Evolutionary conservation across 2,329 filamentous ascomycete genomes (phyloP), one percentile per base, ranked within the genome.

Genomic region (Parastagonospora nodorum): DNA sequence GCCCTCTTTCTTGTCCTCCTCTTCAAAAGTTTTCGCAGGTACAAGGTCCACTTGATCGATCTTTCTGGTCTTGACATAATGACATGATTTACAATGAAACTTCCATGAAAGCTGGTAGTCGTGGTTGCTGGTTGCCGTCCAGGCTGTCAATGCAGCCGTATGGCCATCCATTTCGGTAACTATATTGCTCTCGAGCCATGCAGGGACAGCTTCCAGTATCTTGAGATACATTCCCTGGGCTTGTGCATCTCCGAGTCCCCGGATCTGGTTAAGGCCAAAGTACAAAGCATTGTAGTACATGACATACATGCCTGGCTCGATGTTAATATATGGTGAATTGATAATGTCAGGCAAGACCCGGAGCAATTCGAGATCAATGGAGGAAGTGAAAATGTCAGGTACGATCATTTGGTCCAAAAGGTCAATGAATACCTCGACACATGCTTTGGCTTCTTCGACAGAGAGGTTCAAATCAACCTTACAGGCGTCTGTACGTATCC

Each of bases 61-160:
- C 7, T 57, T 57, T 12, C 41, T 55, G 14, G 44, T 43, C 33
- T 62, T 67, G 3, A 68, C 15, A 24, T 51, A 62, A 1, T 66
- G 62, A 42, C 62, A 70, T 1, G 60, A 49, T 40, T 67, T 67
- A 49, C 57, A 55, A 42, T 70, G 67, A 16, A 70, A 67, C 16
- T 63, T 64, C 63, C 66, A 70, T 2, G 62, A 58, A 6, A 68
- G 48, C 31, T 67, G 64, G 35, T 67, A 67, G 19, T 70, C 64
- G 10, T 66, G 62, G 35, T 64, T 62, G 30, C 50, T 61, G 30
- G 66, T 57, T 2, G 60, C 57, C 12, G 64, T 63, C 66, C 64
- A 68, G 4, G 53, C 41, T 3, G 52, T 61, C 14, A 69, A 41
- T 1, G 58, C 51, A 29, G 67, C 66, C 24, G 57, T 61, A 28